A percentile compares a stretch with the other conserved stretches of the same genome.
Conservation (phyloP, 2,329 filamentous ascomycete genomes). For the Ophiocordyceps robertsii region DNA sequence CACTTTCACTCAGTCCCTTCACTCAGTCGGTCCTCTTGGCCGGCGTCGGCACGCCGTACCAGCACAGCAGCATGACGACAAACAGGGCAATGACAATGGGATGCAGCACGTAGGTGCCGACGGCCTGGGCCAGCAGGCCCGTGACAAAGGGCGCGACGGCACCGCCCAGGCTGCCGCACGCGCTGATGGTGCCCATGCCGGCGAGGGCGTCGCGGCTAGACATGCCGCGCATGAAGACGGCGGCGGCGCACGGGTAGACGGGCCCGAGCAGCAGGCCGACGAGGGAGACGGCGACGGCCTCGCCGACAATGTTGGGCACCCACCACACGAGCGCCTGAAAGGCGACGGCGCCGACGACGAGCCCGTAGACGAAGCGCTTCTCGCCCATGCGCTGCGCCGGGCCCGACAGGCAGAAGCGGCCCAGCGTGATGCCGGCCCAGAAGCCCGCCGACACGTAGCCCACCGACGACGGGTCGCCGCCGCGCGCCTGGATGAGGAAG, state of each 20-base stretch:
- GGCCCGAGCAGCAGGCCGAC: constrained; percentile 67
- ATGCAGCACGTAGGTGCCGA: constrained; percentile 50
- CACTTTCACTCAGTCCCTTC: constrained; percentile 26
- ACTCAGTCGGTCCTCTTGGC: constrained; percentile 46
- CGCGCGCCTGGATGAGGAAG: constrained; percentile 61
- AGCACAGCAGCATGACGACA: constrained; percentile 49
- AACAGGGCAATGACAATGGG: constrained; percentile 57
- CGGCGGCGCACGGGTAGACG: constrained; percentile 61
- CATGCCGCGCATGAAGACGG: constrained; percentile 48
- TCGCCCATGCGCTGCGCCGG: constrained; percentile 57
- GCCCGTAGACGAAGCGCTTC: constrained; percentile 50
- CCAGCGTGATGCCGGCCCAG: constrained; percentile 63
- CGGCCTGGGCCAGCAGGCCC: constrained; percentile 47
- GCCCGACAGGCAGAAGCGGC: constrained; percentile 57
- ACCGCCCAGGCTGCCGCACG: constrained; percentile 56
- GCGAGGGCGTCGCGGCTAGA: constrained; percentile 45
- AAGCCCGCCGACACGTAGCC: constrained; percentile 68
- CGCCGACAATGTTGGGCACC: constrained; percentile 60
- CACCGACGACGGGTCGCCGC: constrained; percentile 55
- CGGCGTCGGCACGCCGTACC: constrained; percentile 43
- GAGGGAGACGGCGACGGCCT: constrained; percentile 53
- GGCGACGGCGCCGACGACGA: constrained; percentile 45
- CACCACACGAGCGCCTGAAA: constrained; percentile 72
- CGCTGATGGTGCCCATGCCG: constrained; percentile 53
- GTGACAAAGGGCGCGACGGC: constrained; percentile 54